phyloP scores from a whole-genome alignment of 2,329 filamentous ascomycete genomes.

The Fusarium musae region DNA sequence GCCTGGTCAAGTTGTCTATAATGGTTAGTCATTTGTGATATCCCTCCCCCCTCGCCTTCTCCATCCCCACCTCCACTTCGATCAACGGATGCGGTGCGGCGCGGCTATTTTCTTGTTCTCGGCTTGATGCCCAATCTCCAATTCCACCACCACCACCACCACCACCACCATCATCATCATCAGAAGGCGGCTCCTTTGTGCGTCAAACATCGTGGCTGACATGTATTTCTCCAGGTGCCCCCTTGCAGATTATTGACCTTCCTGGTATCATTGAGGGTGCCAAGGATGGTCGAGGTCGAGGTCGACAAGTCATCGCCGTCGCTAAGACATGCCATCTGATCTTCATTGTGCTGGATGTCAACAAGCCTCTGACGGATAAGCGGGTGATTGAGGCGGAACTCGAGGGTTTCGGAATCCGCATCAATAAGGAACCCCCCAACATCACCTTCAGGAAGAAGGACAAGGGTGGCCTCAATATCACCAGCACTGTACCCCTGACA shows the following conservation, averaged over 20 bases:
- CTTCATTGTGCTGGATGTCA: slow-evolving; percentile 98
- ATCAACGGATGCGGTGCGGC: not conserved
- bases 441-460: slow-evolving; percentile 99
- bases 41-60: not conserved
- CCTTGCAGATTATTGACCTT: slow-evolving; percentile 97
- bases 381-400: slow-evolving; percentile 93
- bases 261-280: slow-evolving; percentile 99
- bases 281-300: slow-evolving; percentile 97
- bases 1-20: slow-evolving; percentile 94
- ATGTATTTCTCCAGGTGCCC: slow-evolving; percentile 68
- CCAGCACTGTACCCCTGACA: slow-evolving; percentile 89
- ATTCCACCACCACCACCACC: not conserved
- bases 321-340: slow-evolving; percentile 99
- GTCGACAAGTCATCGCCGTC: slow-evolving; percentile 97
- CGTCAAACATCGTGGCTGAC: slow-evolving; percentile 35
- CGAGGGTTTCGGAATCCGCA: slow-evolving; percentile 96
- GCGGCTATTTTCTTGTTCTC: slow-evolving; percentile 8
- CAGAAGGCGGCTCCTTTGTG: slow-evolving; percentile 12
- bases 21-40: slow-evolving; percentile 64
- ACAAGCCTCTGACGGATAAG: slow-evolving; percentile 98
- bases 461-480: slow-evolving; percentile 95
- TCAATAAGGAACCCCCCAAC: slow-evolving; percentile 97
- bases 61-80: slow-evolving; percentile 1
- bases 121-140: slow-evolving; percentile 31
- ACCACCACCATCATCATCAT: not conserved